A percentile compares a stretch with the other conserved stretches of the same genome.
phyloP scores from a whole-genome alignment of 768 basidiomycete species.

The Myochromella boudieri region DNA sequence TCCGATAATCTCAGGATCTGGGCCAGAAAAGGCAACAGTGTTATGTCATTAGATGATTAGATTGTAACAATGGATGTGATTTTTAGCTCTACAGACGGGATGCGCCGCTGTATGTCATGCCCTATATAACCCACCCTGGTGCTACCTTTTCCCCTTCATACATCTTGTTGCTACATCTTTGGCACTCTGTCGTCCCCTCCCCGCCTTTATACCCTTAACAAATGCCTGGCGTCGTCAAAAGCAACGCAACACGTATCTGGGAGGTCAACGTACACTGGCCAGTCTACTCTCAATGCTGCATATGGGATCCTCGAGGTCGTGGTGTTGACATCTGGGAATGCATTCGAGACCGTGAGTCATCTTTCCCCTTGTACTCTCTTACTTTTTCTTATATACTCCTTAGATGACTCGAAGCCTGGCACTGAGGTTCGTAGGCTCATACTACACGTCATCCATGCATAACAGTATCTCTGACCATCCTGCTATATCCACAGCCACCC shows the following conservation, averaged over 20 bases:
- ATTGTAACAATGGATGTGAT: slow-evolving; percentile 17
- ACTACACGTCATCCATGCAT: neutral
- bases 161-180: neutral
- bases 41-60: slow-evolving; percentile 17
- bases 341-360: slow-evolving; percentile 59
- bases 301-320: slow-evolving; percentile 66
- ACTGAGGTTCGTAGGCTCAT: slow-evolving; percentile 35
- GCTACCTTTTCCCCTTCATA: neutral
- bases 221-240: slow-evolving; percentile 51
- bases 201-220: slow-evolving; percentile 6
- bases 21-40: slow-evolving; percentile 12
- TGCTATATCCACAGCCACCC: slow-evolving; percentile 29
- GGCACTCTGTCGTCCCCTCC: neutral
- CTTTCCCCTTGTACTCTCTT: slow-evolving; percentile 2
- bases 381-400: slow-evolving; percentile 8
- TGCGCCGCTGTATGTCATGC: slow-evolving; percentile 20
- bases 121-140: slow-evolving; percentile 21
- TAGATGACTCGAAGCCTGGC: slow-evolving; percentile 61
- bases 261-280: slow-evolving; percentile 67
- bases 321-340: slow-evolving; percentile 81
- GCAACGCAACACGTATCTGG: slow-evolving; percentile 70
- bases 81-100: slow-evolving; percentile 15
- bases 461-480: slow-evolving; percentile 11
- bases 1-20: slow-evolving; percentile 19
- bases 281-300: slow-evolving; percentile 64